Conservation (phyloP, 1,284 basidiomycete species). For the Uromyces viciae-fabae region DNA sequence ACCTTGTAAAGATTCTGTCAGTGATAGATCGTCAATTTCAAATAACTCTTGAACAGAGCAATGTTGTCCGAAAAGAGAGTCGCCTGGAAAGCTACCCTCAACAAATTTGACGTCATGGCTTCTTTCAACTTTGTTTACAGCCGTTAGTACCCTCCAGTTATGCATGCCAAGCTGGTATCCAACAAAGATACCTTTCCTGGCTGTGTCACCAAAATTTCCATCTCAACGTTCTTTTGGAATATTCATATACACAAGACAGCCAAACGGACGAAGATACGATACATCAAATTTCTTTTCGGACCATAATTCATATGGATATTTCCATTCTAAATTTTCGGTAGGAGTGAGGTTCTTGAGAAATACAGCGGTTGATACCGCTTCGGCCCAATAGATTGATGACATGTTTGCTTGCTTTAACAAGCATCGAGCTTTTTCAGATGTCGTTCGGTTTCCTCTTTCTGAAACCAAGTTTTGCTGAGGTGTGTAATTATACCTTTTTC, state of each 20-base stretch:
- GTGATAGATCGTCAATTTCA: neutral
- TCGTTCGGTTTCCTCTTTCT: neutral
- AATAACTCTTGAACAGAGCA: too few species aligned
- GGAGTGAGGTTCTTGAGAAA: constrained; percentile 9
- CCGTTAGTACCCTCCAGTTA: neutral
- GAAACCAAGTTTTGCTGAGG: neutral
- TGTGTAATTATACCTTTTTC: neutral
- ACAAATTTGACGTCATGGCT: neutral
- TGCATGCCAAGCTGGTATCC: neutral
- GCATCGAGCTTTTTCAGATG: neutral
- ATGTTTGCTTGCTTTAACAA: neutral
- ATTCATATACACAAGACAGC: neutral
- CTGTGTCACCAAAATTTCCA: neutral
- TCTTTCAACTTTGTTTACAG: neutral
- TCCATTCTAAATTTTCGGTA: neutral
- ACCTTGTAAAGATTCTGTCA: neutral
- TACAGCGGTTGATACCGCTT: neutral
- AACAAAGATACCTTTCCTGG: neutral
- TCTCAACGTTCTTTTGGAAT: neutral
- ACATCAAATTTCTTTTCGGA: neutral
- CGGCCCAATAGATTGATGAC: neutral
- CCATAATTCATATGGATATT: neutral
- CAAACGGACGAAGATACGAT: neutral
- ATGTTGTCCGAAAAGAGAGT: neutral
- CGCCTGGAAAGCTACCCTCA: neutral